Percentiles rank a stretch among this genome's conserved stretches.
phyloP scores from a whole-genome alignment of 176 grass and related monocot genomes.

The Hyparrhenia diplandra region DNA sequence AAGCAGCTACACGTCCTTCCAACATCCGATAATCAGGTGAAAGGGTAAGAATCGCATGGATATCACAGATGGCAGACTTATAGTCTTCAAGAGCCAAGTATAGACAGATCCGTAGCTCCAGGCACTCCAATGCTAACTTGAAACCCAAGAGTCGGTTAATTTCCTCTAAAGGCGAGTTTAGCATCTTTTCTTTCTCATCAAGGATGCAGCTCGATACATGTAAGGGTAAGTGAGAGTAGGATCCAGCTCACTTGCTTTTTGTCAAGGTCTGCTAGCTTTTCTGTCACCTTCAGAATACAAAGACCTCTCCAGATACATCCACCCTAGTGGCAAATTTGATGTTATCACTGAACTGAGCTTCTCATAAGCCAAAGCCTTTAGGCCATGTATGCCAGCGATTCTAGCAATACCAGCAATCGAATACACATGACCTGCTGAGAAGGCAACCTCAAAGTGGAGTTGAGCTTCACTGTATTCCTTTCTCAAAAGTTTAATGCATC shows the following conservation, averaged over 20 bases:
- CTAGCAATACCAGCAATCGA: slow-evolving; percentile 74
- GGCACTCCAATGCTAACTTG: slow-evolving; percentile 76
- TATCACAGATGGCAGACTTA: slow-evolving; percentile 68
- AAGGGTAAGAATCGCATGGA: slow-evolving; percentile 88
- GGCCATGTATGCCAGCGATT: slow-evolving; percentile 52
- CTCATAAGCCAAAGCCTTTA: slow-evolving; percentile 57
- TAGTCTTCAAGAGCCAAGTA: slow-evolving; percentile 81
- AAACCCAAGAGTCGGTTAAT: slow-evolving; percentile 81
- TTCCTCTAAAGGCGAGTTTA: slow-evolving; percentile 75
- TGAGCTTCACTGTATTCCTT: slow-evolving; percentile 75
- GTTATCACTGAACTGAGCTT: slow-evolving; percentile 80
- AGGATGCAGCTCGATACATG: slow-evolving; percentile 74
- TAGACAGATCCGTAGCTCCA: slow-evolving; percentile 80
- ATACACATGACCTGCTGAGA: slow-evolving; percentile 75
- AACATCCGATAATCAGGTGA: slow-evolving; percentile 77
- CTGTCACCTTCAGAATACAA: slow-evolving; percentile 62
- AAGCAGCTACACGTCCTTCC: slow-evolving; percentile 81
- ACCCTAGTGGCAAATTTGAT: slow-evolving; percentile 62
- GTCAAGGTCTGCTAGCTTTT: slow-evolving; percentile 67
- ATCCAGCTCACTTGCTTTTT: slow-evolving; percentile 80
- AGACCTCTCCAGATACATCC: slow-evolving; percentile 90
- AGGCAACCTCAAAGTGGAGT: slow-evolving; percentile 50
- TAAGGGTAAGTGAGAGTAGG: slow-evolving; percentile 91
- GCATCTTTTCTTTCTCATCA: slow-evolving; percentile 85
- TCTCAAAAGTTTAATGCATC: slow-evolving; percentile 67